These are phyloP conservation scores for Lactifluus piperatus DNA, from an alignment of 768 basidiomycete genomes.

Conservation along the genomic window DNA sequence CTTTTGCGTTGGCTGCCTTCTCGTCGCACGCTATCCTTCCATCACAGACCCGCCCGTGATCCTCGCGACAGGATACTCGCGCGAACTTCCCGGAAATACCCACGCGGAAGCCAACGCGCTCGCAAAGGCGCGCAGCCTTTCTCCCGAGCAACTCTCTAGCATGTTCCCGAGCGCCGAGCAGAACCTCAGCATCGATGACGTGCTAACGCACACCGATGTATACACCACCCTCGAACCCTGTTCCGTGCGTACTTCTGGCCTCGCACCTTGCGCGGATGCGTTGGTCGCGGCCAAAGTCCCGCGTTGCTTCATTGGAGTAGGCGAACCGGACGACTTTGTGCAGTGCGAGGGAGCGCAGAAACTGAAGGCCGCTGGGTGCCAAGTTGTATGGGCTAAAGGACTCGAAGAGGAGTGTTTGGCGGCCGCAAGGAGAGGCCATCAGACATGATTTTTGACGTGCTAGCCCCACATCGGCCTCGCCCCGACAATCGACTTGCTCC, in stretches of 20 bases:
- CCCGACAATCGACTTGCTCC: too few relatives aligned
- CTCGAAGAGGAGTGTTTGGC: constrained; percentile 74
- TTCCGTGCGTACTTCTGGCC: constrained; percentile 79
- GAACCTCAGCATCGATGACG: constrained; percentile 34
- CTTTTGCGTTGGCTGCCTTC: constrained; percentile 86
- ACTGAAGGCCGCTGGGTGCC: constrained; percentile 60
- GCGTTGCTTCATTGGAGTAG: constrained; percentile 80
- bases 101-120: constrained; percentile 96
- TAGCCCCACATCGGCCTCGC: background rate
- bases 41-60: constrained; percentile 36
- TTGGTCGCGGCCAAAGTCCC: constrained; percentile 62
- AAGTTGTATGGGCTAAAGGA: constrained; percentile 65
- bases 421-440: constrained; percentile 60
- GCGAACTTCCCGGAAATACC: constrained; percentile 89
- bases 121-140: constrained; percentile 49
- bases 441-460: background rate
- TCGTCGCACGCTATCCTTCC: constrained; percentile 43
- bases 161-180: constrained; percentile 33
- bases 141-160: constrained; percentile 35
- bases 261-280: constrained; percentile 78
- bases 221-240: constrained; percentile 98
- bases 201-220: constrained; percentile 58
- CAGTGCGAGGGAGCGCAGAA: constrained; percentile 79
- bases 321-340: constrained; percentile 93
- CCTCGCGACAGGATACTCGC: constrained; percentile 76